These are phyloP conservation scores for Lentinus polychrous DNA, from an alignment of 1,284 basidiomycete species.

Conservation along the genomic window DNA sequence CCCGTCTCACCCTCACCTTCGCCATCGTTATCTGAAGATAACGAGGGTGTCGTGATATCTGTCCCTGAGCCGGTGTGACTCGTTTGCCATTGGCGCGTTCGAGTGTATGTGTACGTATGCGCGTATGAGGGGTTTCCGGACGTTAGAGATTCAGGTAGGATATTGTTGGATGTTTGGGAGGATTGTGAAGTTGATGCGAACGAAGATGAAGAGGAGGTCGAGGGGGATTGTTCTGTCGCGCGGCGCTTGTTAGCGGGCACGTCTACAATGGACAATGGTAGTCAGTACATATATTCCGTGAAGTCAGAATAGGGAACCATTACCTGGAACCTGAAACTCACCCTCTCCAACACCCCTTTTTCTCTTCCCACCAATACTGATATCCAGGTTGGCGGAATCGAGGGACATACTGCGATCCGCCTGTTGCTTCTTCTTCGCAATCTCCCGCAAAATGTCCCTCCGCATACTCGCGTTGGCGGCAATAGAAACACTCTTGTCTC, in stretches of 20 bases:
- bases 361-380: slow-evolving; percentile 3
- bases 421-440: background rate
- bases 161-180: too few relatives aligned
- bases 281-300: too few relatives aligned
- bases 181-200: slow-evolving; percentile 7
- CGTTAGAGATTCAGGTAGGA: background rate
- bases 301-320: background rate
- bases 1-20: slow-evolving; percentile 30
- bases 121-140: slow-evolving; percentile 8
- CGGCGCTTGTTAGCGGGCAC: slow-evolving; percentile 1
- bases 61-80: slow-evolving; percentile 16
- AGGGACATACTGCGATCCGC: background rate
- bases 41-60: slow-evolving; percentile 48
- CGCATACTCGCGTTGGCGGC: background rate
- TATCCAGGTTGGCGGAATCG: background rate
- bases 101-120: slow-evolving; percentile 6
- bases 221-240: background rate
- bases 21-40: slow-evolving; percentile 57
- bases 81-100: slow-evolving; percentile 2
- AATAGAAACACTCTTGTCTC: background rate
- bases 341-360: slow-evolving; percentile 1
- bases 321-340: background rate
- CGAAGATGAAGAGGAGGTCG: slow-evolving; percentile 6
- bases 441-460: slow-evolving; percentile 4
- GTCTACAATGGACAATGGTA: too few relatives aligned